Percentiles rank a stretch among this genome's conserved stretches.
These are phyloP conservation scores for Castanopsis chinensis DNA, from an alignment of 306 rosid genomes.

Conservation along the genomic window DNA sequence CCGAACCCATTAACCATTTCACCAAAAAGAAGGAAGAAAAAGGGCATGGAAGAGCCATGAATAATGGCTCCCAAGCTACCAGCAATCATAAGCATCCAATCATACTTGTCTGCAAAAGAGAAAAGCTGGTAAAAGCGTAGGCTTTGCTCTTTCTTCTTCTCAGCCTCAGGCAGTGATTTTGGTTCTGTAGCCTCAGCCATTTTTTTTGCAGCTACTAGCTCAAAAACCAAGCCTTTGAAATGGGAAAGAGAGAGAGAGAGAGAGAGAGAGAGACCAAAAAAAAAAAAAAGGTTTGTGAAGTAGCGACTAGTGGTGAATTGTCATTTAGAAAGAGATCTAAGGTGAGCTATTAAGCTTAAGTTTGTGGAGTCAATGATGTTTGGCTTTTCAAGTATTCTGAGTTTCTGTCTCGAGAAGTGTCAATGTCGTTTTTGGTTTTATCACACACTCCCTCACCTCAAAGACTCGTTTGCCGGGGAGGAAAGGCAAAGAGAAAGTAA, in stretches of 20 bases:
- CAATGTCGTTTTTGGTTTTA: conserved; percentile 37
- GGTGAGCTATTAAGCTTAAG: background rate
- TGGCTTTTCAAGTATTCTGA: conserved; percentile 32
- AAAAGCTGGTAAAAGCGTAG: conserved; percentile 84
- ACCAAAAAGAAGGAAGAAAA: conserved; percentile 91
- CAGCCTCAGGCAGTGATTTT: conserved; percentile 79
- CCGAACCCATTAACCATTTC: conserved; percentile 98
- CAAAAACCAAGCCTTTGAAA: background rate
- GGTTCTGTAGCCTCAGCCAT: conserved; percentile 61
- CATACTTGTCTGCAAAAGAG: conserved; percentile 87
- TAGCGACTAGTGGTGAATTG: conserved; percentile 25
- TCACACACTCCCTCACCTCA: background rate
- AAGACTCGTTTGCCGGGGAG: conserved; percentile 18
- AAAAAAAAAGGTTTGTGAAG: conserved; percentile 6
- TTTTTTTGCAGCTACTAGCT: background rate
- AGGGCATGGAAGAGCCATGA: conserved; percentile 98
- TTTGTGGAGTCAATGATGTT: conserved; percentile 8
- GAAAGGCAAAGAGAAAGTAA: conserved; percentile 18
- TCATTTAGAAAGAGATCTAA: conserved; percentile 37
- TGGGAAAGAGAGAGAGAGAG: background rate
- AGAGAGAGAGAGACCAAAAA: background rate
- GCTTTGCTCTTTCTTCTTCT: conserved; percentile 94
- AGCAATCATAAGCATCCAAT: conserved; percentile 63
- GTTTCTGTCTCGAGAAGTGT: conserved; percentile 41
- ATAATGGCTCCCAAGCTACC: conserved; percentile 89